phyloP scores from a whole-genome alignment of 2,329 filamentous ascomycete species.

The Hymenoscyphus occultus region DNA sequence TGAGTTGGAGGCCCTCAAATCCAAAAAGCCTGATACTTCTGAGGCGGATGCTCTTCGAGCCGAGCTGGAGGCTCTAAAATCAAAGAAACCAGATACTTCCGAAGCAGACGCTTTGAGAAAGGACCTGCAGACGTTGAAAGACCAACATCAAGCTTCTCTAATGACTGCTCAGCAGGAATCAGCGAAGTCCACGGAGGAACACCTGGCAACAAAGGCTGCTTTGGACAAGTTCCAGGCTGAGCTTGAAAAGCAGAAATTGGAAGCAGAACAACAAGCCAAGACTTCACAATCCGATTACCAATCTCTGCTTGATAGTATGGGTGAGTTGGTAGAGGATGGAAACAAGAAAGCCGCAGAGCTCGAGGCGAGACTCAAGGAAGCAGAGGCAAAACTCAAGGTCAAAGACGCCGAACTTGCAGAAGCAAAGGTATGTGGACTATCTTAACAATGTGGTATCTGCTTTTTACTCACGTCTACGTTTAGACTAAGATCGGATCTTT shows the following conservation, averaged over 20 bases:
- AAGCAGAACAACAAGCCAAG: conserved; percentile 51
- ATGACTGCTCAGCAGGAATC: conserved; percentile 36
- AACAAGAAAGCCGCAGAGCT: conserved; percentile 37
- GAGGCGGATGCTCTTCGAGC: conserved; percentile 17
- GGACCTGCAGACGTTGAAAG: conserved; percentile 49
- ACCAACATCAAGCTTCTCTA: conserved; percentile 46
- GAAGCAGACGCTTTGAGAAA: conserved; percentile 51
- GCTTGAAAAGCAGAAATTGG: conserved; percentile 50
- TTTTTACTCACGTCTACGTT: conserved; percentile 14
- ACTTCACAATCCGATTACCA: conserved; percentile 50
- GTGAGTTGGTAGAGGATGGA: conserved; percentile 57
- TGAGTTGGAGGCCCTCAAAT: conserved; percentile 56
- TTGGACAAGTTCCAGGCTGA: conserved; percentile 51
- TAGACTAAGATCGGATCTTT: conserved; percentile 46
- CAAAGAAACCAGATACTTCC: conserved; percentile 54
- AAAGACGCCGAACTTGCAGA: conserved; percentile 63
- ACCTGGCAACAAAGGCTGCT: conserved; percentile 35
- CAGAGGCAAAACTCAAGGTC: conserved; percentile 41
- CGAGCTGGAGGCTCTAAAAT: conserved; percentile 55
- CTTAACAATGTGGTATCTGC: not conserved
- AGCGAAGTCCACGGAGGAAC: conserved; percentile 39
- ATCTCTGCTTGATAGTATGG: conserved; percentile 62
- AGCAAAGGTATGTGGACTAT: conserved; percentile 46
- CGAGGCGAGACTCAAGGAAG: conserved; percentile 43
- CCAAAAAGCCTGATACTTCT: conserved; percentile 51